phyloP scores from a whole-genome alignment of 805 yeast species.

The Kazachstania africana region DNA sequence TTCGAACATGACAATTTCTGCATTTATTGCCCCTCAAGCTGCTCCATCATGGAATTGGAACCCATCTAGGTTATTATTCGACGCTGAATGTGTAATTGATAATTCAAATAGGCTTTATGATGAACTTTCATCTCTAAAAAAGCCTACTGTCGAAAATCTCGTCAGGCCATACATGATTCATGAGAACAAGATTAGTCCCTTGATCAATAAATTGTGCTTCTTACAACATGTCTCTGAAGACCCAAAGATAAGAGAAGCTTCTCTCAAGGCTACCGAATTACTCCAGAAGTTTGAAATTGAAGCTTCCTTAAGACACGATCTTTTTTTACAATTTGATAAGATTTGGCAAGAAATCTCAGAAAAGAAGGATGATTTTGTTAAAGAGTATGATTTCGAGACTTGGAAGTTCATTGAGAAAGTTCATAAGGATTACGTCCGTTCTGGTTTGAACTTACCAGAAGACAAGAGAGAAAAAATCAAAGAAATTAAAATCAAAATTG shows the following conservation, averaged over 20 bases:
- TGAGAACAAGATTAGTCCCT: slow-evolving; percentile 37
- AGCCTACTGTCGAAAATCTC: slow-evolving; percentile 45
- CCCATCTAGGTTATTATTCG: slow-evolving; percentile 34
- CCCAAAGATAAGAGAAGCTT: slow-evolving; percentile 59
- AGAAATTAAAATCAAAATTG: slow-evolving; percentile 45
- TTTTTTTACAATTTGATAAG: slow-evolving; percentile 45
- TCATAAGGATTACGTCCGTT: slow-evolving; percentile 46
- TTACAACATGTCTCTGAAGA: slow-evolving; percentile 61
- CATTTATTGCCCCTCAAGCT: slow-evolving; percentile 10
- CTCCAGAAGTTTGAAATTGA: slow-evolving; percentile 52
- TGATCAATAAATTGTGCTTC: slow-evolving; percentile 46
- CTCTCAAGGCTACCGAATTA: slow-evolving; percentile 48
- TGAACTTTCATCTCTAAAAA: slow-evolving; percentile 34
- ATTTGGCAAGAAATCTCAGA: slow-evolving; percentile 34
- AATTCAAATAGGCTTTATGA: slow-evolving; percentile 40
- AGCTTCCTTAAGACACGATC: slow-evolving; percentile 51
- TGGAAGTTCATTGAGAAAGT: slow-evolving; percentile 45
- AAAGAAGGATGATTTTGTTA: slow-evolving; percentile 5
- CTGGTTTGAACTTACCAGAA: slow-evolving; percentile 53
- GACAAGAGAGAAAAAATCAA: slow-evolving; percentile 46
- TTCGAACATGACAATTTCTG: slow-evolving; percentile 1
- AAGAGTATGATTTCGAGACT: slow-evolving; percentile 36
- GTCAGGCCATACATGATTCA: slow-evolving; percentile 40
- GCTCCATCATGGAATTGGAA: slow-evolving; percentile 53
- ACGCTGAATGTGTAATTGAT: slow-evolving; percentile 35